A percentile compares a stretch with the other conserved stretches of the same genome.
These are phyloP conservation scores for Linnemannia zychae DNA, from an alignment of 192 early-diverging fungal genomes.

Conservation along the genomic window DNA sequence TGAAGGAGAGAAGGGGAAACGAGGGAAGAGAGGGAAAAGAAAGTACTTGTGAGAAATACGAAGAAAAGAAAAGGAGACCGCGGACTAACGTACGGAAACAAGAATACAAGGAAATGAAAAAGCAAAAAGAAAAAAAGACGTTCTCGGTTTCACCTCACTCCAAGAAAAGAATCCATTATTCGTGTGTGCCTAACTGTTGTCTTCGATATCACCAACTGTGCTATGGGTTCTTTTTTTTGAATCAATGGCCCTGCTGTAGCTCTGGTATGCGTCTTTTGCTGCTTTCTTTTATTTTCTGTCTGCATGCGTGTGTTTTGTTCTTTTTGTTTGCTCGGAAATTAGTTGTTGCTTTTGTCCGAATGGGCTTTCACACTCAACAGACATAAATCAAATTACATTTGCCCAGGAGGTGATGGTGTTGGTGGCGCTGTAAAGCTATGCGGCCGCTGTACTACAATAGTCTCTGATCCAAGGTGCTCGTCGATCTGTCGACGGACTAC, in stretches of 20 bases:
- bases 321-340: background rate
- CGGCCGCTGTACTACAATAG: background rate
- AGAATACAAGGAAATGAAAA: background rate
- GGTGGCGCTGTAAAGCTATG: background rate
- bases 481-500: conserved; percentile 42
- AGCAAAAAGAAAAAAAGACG: background rate
- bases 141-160: conserved; percentile 4
- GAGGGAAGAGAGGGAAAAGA: background rate
- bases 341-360: background rate
- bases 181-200: background rate
- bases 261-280: too few relatives aligned
- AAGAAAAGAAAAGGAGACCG: background rate
- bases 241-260: too few relatives aligned
- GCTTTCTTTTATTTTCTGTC: too few relatives aligned
- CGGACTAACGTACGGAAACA: background rate
- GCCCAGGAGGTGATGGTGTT: background rate
- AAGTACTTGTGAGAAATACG: background rate
- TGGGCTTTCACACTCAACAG: background rate
- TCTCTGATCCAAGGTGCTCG: conserved; percentile 21
- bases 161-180: background rate
- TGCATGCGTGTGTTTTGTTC: too few relatives aligned
- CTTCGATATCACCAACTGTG: too few relatives aligned
- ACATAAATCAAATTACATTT: background rate
- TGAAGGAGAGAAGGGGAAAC: background rate
- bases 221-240: too few relatives aligned